These are phyloP conservation scores for Penicillium dipodomyicola DNA, from an alignment of 495 filamentous ascomycete genomes.

Conservation along the genomic window DNA sequence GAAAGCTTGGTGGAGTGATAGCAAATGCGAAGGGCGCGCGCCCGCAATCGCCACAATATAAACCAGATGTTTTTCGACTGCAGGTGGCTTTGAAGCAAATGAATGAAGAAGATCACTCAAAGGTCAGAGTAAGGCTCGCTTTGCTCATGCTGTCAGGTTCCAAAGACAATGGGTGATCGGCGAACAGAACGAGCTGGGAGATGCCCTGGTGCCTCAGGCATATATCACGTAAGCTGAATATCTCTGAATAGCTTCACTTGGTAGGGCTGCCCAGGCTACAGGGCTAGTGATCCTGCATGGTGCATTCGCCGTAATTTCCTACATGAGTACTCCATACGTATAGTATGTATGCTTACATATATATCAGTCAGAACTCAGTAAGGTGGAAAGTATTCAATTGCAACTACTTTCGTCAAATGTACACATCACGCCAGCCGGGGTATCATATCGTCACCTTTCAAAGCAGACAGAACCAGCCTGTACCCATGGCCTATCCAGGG, in stretches of 20 bases:
- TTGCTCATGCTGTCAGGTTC: slow-evolving; percentile 10
- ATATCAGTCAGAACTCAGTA: not conserved
- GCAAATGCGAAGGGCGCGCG: slow-evolving; percentile 7
- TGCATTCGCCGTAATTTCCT: not conserved
- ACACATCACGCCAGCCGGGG: slow-evolving; percentile 21
- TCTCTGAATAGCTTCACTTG: not conserved
- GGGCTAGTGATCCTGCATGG: not conserved
- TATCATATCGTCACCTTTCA: slow-evolving; percentile 31
- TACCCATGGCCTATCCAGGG: slow-evolving; percentile 11
- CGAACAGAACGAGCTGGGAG: slow-evolving; percentile 8
- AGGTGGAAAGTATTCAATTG: slow-evolving; percentile 7
- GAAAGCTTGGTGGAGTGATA: slow-evolving; percentile 11
- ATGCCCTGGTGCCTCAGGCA: slow-evolving; percentile 21
- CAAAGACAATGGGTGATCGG: slow-evolving; percentile 18
- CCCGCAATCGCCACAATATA: slow-evolving; percentile 7
- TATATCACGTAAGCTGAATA: slow-evolving; percentile 12
- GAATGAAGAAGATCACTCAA: slow-evolving; percentile 1
- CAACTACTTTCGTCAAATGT: slow-evolving; percentile 11
- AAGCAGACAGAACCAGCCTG: slow-evolving; percentile 25
- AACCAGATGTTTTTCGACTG: not conserved
- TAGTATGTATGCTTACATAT: not conserved
- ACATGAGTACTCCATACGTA: not conserved
- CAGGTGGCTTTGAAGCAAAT: not conserved
- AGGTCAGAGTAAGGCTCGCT: slow-evolving; percentile 6
- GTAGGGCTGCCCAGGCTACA: not conserved